Conservation (phyloP, 352 stramenopile genomes). For the Pilasporangium apinafurcum region DNA sequence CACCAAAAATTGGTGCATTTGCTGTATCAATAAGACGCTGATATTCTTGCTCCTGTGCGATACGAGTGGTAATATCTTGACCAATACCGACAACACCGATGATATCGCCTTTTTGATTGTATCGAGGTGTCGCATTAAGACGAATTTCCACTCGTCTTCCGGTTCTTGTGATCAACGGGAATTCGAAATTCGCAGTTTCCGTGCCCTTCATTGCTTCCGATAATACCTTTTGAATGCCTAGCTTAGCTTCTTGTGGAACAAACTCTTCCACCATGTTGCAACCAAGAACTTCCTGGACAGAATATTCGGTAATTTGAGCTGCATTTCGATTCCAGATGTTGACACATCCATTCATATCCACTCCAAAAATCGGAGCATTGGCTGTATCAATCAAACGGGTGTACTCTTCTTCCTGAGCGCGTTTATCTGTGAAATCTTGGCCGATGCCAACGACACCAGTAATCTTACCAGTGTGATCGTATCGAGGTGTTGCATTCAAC, state of each 20-base stretch:
- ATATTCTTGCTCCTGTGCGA: constrained; percentile 87
- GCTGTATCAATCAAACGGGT: constrained; percentile 85
- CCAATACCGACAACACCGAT: constrained; percentile 79
- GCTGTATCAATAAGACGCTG: constrained; percentile 82
- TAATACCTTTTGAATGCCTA: constrained; percentile 53
- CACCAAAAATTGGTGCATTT: constrained; percentile 86
- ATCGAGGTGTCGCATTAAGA: constrained; percentile 77
- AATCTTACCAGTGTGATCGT: constrained; percentile 64
- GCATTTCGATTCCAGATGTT: constrained; percentile 92
- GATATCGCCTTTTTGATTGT: constrained; percentile 76
- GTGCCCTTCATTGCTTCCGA: constrained; percentile 51
- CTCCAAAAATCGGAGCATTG: constrained; percentile 88
- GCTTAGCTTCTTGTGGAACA: constrained; percentile 71
- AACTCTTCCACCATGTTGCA: constrained; percentile 87
- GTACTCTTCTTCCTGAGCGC: constrained; percentile 85
- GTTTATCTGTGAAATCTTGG: constrained; percentile 77
- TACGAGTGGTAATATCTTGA: constrained; percentile 74
- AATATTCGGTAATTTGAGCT: constrained; percentile 87
- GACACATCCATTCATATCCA: constrained; percentile 75
- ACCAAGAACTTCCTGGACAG: constrained; percentile 83
- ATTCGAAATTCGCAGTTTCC: constrained; percentile 83
- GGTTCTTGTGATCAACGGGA: constrained; percentile 82
- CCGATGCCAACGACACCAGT: constrained; percentile 74
- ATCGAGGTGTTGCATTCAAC: constrained; percentile 72
- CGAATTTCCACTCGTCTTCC: constrained; percentile 72